phyloP scores from a whole-genome alignment of 371 early-diverging fungal genomes.

The Thermomucor indicae-seudaticae region DNA sequence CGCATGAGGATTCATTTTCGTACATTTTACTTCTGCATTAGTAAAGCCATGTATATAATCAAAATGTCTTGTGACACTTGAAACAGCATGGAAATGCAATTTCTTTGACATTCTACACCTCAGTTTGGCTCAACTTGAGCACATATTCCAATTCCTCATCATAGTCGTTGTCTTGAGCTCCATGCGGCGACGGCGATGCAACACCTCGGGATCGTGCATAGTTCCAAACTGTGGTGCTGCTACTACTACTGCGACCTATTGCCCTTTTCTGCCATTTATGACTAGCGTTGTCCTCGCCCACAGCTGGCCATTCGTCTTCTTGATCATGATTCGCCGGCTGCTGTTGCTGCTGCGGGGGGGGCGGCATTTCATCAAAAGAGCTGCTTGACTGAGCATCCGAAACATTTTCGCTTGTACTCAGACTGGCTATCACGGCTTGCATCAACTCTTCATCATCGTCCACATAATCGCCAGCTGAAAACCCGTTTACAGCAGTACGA shows the following conservation, averaged over 20 bases:
- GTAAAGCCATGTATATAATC: background rate
- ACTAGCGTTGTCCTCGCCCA: background rate
- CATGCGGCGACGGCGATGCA: background rate
- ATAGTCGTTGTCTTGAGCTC: slow-evolving; percentile 18
- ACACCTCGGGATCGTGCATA: slow-evolving; percentile 10
- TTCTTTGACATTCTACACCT: slow-evolving; percentile 16
- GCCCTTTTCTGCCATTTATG: background rate
- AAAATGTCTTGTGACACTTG: too few species aligned
- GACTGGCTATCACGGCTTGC: slow-evolving; percentile 41
- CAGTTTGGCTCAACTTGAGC: slow-evolving; percentile 33
- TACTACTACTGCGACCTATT: background rate
- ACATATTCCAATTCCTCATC: slow-evolving; percentile 43
- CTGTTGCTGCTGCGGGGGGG: too few species aligned
- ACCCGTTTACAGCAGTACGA: background rate
- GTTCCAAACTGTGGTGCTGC: slow-evolving; percentile 1
- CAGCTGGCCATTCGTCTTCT: slow-evolving; percentile 9
- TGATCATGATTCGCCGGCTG: too few species aligned
- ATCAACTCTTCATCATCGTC: slow-evolving; percentile 40
- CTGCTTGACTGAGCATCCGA: background rate
- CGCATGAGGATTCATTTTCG: background rate
- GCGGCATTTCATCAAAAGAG: background rate
- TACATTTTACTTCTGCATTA: background rate
- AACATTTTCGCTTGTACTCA: slow-evolving; percentile 12
- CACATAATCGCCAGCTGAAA: slow-evolving; percentile 10
- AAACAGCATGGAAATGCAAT: background rate